phyloP scores from a whole-genome alignment of 345 rosid species.

The Ceriops decandra region DNA sequence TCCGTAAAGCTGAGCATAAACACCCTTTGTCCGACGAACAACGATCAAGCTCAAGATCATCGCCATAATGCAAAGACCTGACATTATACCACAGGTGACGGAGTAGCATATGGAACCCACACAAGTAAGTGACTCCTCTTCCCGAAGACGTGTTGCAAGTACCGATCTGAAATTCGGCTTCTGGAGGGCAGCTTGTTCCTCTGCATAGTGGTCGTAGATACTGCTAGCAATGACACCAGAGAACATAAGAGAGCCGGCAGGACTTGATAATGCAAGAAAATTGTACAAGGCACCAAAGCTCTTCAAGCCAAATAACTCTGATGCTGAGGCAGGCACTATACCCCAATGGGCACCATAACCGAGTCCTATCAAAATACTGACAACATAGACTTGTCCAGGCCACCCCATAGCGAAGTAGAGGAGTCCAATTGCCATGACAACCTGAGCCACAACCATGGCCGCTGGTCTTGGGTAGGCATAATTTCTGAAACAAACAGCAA shows the following conservation, averaged over 20 bases:
- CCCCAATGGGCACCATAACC: neutral
- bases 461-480: slow-evolving; percentile 53
- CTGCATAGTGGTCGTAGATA: slow-evolving; percentile 67
- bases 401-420: slow-evolving; percentile 55
- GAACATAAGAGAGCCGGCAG: slow-evolving; percentile 63
- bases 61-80: slow-evolving; percentile 50
- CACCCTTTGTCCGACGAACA: slow-evolving; percentile 58
- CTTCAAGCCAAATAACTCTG: slow-evolving; percentile 68
- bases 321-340: neutral
- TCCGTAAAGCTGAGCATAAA: slow-evolving; percentile 55
- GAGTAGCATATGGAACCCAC: slow-evolving; percentile 57
- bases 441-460: slow-evolving; percentile 56
- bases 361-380: slow-evolving; percentile 25
- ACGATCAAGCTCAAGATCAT: slow-evolving; percentile 51
- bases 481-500: slow-evolving; percentile 32
- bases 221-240: slow-evolving; percentile 68
- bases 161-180: neutral
- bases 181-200: slow-evolving; percentile 41
- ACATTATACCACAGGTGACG: slow-evolving; percentile 53
- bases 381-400: slow-evolving; percentile 59
- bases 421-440: slow-evolving; percentile 56
- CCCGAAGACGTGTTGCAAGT: slow-evolving; percentile 8
- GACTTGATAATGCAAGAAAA: slow-evolving; percentile 48
- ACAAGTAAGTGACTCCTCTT: slow-evolving; percentile 42
- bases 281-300: slow-evolving; percentile 69